These are phyloP conservation scores for Terfezia boudieri DNA, from an alignment of 495 filamentous ascomycete species.

Conservation along the genomic window DNA sequence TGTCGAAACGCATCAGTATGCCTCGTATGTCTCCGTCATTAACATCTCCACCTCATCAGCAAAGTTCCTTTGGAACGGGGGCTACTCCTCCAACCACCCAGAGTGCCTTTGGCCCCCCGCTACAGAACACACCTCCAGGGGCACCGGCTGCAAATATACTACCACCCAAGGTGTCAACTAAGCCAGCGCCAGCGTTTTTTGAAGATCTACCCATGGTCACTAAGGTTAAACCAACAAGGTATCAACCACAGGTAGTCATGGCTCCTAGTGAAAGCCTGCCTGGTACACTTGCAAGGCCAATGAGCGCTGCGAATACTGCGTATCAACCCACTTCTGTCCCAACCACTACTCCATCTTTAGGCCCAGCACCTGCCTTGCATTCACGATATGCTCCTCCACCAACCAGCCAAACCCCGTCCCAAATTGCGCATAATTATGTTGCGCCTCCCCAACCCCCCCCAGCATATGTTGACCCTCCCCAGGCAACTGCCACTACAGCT, in stretches of 20 bases:
- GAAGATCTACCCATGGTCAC: constrained; percentile 59
- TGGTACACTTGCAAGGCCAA: neutral
- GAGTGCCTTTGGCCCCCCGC: neutral
- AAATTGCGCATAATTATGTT: constrained; percentile 5
- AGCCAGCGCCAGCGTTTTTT: constrained; percentile 37
- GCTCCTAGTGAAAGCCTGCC: neutral
- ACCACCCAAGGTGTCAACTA: too few relatives aligned
- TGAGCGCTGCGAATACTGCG: neutral
- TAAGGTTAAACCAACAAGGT: constrained; percentile 28
- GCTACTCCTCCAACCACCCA: constrained; percentile 5
- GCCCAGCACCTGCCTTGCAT: constrained; percentile 3
- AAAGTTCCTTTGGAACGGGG: constrained; percentile 1
- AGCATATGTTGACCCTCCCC: too few relatives aligned
- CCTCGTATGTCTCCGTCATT: constrained; percentile 14
- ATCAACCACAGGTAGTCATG: neutral
- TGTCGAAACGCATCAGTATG: constrained; percentile 8
- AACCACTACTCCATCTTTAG: constrained; percentile 4
- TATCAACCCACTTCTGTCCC: neutral
- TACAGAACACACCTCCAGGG: neutral
- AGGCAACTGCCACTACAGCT: too few relatives aligned
- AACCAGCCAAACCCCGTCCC: constrained; percentile 1
- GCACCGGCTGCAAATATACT: too few relatives aligned
- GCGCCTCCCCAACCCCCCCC: neutral
- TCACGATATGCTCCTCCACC: constrained; percentile 3
- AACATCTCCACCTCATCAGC: constrained; percentile 14